Percentiles rank a stretch among this genome's conserved stretches.
These are phyloP conservation scores for Eucalyptus curtisii DNA, from an alignment of 345 rosid species.

Conservation along the genomic window DNA sequence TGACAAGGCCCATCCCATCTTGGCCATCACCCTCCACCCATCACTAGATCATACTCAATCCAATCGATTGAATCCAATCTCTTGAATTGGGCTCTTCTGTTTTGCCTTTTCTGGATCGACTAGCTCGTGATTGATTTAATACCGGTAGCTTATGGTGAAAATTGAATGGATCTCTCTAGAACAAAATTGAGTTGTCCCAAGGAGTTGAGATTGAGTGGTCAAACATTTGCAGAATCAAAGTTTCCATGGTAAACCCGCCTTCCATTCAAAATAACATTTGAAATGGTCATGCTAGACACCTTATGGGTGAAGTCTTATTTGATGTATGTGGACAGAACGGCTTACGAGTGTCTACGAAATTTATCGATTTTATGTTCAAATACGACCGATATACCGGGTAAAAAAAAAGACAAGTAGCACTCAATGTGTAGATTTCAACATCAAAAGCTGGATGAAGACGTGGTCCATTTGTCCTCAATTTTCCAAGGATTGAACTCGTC, in stretches of 20 bases:
- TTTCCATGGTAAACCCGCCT: neutral
- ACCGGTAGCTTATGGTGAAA: neutral
- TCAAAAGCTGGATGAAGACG: neutral
- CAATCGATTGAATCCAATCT: neutral
- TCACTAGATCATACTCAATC: neutral
- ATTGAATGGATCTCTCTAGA: neutral
- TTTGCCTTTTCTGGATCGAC: neutral
- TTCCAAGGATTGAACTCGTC: neutral
- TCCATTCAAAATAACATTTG: neutral
- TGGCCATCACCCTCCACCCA: neutral
- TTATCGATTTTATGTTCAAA: neutral
- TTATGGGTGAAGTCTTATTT: neutral
- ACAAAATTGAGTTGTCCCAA: neutral
- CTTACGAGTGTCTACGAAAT: fast-evolving
- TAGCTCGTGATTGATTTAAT: neutral
- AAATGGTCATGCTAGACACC: fast-evolving
- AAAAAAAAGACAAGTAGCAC: neutral
- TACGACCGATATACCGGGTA: too few relatives aligned
- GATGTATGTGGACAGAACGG: neutral
- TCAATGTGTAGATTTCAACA: neutral
- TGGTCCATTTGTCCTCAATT: neutral
- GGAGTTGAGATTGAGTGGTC: neutral
- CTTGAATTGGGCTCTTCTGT: neutral
- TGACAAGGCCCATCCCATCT: neutral
- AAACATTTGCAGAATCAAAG: neutral